Base-by-base conservation (phyloP, 1,139 yeast species). In the Suhomyces terraborum region DNA sequence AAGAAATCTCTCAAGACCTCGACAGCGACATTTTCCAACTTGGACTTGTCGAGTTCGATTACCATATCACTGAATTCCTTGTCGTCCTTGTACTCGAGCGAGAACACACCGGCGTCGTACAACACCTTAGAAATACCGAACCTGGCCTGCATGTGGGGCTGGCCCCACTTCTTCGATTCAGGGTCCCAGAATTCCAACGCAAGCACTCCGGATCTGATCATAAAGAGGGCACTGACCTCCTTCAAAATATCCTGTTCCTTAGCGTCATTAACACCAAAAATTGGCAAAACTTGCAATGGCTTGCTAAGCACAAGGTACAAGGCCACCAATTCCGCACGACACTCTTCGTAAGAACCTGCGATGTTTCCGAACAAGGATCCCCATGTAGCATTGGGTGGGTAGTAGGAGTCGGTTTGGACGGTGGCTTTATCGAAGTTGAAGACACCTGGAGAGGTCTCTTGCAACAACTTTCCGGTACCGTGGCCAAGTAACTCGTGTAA, bases 61-160 rank as follows among this genome's bases (percentile, higher is more conserved):
- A 69, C 69, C 55, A 88, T 67, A 54, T 87, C 95, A 33, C 75
- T 68, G 54, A 54, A 80, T 42, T 71, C 71, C 20, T 66, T 71
- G n/a, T 66, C 66, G 36, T 69, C 62, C n/a, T 73, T 57, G 54
- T 72, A 70, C 40, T 71, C 70, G 46, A 88, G 64, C 40, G 73
- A 69, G 36, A 78, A 82, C 22, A 84, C 79, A 16, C 85, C 84
- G 4, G 94, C 89, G 41, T 80, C 72, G 55, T 84, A 67, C 58
- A 87, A 81, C 22, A 83, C 77, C 66, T 85, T 86, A 73, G 87
- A 74, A 52, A 88, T 88, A 27, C 93, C 87, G 62, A 78, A 88
- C 58, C 96, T 74, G 6, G 95, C 96, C 68, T 88, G 95, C 89
- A 88, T 87, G 60, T 88, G 96, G n/a, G 96, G 82, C 66, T 88